Percentiles rank a stretch among this genome's conserved stretches.
Evolutionary conservation across 148 eudicot genomes (phyloP).

Genomic region (Simmondsia chinensis): DNA sequence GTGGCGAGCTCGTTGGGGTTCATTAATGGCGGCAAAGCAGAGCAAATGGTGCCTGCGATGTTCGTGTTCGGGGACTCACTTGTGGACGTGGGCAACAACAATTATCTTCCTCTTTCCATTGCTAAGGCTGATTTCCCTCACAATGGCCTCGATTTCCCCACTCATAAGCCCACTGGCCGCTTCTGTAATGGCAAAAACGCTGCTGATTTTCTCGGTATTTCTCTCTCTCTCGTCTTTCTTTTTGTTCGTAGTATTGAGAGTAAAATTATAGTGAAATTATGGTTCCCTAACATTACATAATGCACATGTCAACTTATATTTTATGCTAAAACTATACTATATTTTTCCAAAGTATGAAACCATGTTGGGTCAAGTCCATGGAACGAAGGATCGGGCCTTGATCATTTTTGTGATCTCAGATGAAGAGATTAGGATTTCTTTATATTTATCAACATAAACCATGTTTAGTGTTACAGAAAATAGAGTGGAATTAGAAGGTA

Average conservation of each 20-base stretch:
- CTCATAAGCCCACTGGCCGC: conserved; percentile 60
- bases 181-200: conserved; percentile 82
- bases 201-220: conserved; percentile 79
- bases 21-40: conserved; percentile 4
- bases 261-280: too few relatives aligned
- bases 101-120: conserved; percentile 50
- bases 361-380: too few relatives aligned
- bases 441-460: too few relatives aligned
- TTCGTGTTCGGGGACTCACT: conserved; percentile 87
- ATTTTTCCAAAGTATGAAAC: too few relatives aligned
- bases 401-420: too few relatives aligned
- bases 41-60: conserved; percentile 43
- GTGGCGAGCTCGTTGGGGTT: background rate
- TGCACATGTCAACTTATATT: too few relatives aligned
- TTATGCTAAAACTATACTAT: too few relatives aligned
- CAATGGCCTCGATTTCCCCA: conserved; percentile 72
- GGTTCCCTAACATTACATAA: too few relatives aligned
- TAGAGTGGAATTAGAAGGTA: too few relatives aligned
- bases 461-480: too few relatives aligned
- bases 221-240: background rate
- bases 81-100: conserved; percentile 84
- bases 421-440: too few relatives aligned
- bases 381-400: too few relatives aligned
- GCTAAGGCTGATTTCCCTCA: conserved; percentile 73
- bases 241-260: background rate